Conservation (phyloP, 805 yeast genomes). For the Geotrichum ghanense region DNA sequence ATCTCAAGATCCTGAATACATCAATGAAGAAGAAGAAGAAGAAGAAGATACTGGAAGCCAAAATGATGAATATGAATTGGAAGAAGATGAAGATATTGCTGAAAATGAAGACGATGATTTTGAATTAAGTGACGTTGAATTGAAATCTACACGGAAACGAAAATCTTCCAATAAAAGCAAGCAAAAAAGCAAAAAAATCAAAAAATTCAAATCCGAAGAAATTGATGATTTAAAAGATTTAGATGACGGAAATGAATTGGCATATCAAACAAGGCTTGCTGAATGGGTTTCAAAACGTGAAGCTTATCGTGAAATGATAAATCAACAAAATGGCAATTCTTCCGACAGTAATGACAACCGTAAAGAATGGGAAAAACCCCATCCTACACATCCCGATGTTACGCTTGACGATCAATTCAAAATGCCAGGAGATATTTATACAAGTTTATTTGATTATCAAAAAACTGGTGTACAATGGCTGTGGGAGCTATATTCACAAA, state of each 20-base stretch:
- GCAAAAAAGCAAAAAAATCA: not conserved
- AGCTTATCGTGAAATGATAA: constrained; percentile 26
- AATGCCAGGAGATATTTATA: constrained; percentile 85
- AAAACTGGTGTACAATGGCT: constrained; percentile 97
- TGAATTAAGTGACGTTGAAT: constrained; percentile 17
- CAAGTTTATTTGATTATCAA: constrained; percentile 82
- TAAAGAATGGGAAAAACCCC: constrained; percentile 61
- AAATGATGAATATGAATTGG: constrained; percentile 7
- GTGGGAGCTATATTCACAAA: constrained; percentile 83
- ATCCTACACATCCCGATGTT: constrained; percentile 70
- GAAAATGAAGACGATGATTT: constrained; percentile 20
- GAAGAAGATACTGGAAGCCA: constrained; percentile 5
- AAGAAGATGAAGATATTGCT: constrained; percentile 12
- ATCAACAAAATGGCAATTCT: constrained; percentile 9
- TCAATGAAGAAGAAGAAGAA: constrained; percentile 9
- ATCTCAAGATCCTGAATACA: constrained; percentile 10
- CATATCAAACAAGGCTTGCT: constrained; percentile 48
- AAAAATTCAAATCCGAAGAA: too few species aligned
- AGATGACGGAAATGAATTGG: constrained; percentile 75
- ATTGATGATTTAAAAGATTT: constrained; percentile 24
- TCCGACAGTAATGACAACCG: constrained; percentile 15
- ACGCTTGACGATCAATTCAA: constrained; percentile 54
- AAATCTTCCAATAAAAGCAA: constrained; percentile 3
- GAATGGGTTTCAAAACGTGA: constrained; percentile 51
- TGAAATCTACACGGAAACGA: constrained; percentile 2